phyloP scores from a whole-genome alignment of 257 asterid genomes.

The Leonotis leonurus region DNA sequence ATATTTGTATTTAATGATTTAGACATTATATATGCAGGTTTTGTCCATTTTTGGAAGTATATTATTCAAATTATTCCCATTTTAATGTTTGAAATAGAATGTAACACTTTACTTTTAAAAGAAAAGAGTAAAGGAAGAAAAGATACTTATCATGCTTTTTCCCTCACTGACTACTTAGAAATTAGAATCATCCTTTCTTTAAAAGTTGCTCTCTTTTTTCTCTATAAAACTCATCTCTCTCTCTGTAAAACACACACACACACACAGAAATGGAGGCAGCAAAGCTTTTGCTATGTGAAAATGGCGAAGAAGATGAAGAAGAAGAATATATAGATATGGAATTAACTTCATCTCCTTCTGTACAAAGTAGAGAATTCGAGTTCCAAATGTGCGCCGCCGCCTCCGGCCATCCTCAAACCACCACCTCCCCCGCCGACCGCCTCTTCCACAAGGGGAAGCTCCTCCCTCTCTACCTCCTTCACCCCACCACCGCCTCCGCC shows the following conservation, averaged over 20 bases:
- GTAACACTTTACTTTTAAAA: background rate
- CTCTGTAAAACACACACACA: background rate
- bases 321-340: constrained; percentile 58
- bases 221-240: constrained; percentile 12
- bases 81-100: background rate
- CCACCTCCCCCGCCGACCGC: constrained; percentile 66
- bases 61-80: background rate
- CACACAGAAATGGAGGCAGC: constrained; percentile 26
- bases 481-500: constrained; percentile 16
- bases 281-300: background rate
- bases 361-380: constrained; percentile 57
- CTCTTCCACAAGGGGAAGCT: constrained; percentile 85
- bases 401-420: constrained; percentile 23
- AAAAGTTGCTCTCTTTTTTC: constrained; percentile 32
- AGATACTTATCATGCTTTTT: constrained; percentile 25
- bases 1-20: background rate
- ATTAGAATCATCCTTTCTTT: constrained; percentile 55
- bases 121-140: background rate
- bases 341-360: constrained; percentile 20
- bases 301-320: constrained; percentile 46
- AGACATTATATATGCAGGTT: background rate
- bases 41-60: background rate
- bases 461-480: constrained; percentile 79
- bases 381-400: constrained; percentile 54
- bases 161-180: constrained; percentile 37